Conservation (phyloP, 2,329 filamentous ascomycete species). For the Ceratocystiopsis sp. region DNA sequence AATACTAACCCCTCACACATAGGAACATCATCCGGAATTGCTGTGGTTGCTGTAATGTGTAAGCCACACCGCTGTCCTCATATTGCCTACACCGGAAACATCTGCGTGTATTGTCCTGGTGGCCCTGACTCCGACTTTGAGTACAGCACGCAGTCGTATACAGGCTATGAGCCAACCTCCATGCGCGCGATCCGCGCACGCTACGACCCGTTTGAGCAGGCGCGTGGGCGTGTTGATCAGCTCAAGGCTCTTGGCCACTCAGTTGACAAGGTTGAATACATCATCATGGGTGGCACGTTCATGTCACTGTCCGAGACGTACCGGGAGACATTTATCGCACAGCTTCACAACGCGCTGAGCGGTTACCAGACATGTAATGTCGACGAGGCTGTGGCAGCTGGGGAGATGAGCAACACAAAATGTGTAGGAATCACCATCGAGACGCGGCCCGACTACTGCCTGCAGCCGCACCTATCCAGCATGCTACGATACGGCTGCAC, state of each 20-base stretch:
- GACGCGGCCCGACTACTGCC: constrained; percentile 88
- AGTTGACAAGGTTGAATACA: constrained; percentile 98
- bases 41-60: constrained; percentile 98
- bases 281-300: constrained; percentile 98
- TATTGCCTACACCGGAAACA: constrained; percentile 96
- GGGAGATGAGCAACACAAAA: constrained; percentile 93
- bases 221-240: constrained; percentile 86
- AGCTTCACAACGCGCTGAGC: constrained; percentile 90
- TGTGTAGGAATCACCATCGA: constrained; percentile 98
- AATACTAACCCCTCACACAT: too few relatives aligned
- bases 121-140: constrained; percentile 97
- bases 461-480: constrained; percentile 84
- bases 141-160: constrained; percentile 97
- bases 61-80: constrained; percentile 96
- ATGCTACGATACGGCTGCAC: constrained; percentile 99
- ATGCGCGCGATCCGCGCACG: constrained; percentile 95
- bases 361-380: constrained; percentile 91
- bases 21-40: constrained; percentile 52
- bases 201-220: constrained; percentile 97
- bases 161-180: constrained; percentile 92
- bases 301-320: constrained; percentile 90
- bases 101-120: constrained; percentile 96
- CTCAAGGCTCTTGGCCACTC: constrained; percentile 91
- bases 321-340: constrained; percentile 82
- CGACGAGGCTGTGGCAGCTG: constrained; percentile 84